Conservation (phyloP, 805 yeast species). For the Cyberlindnera nakhonratchasimensis region DNA sequence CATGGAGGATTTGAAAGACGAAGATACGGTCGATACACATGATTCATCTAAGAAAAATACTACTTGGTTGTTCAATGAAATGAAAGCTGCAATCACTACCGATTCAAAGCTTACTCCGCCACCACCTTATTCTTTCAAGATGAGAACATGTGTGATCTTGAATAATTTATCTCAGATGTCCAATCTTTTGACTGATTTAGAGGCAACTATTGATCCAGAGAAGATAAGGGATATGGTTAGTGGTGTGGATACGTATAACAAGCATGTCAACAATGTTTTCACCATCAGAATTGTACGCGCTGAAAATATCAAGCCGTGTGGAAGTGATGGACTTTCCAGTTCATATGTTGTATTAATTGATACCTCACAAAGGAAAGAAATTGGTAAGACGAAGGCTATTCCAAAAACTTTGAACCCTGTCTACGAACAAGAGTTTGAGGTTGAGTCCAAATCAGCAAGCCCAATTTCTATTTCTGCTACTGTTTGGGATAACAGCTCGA, state of each 20-base stretch:
- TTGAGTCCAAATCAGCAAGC: conserved; percentile 37
- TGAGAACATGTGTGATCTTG: conserved; percentile 69
- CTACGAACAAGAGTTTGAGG: conserved; percentile 87
- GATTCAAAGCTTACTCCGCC: conserved; percentile 36
- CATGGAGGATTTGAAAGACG: conserved; percentile 37
- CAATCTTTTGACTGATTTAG: conserved; percentile 47
- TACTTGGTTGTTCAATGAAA: conserved; percentile 47
- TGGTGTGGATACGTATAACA: conserved; percentile 16
- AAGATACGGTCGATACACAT: conserved; percentile 18
- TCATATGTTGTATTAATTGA: conserved; percentile 65
- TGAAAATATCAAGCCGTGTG: conserved; percentile 50
- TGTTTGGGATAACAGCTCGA: conserved; percentile 63
- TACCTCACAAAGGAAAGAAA: conserved; percentile 46
- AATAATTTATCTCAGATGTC: conserved; percentile 59
- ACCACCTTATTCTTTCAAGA: conserved; percentile 55
- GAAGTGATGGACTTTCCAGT: conserved; percentile 45
- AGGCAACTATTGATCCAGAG: conserved; percentile 58
- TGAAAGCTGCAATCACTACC: conserved; percentile 46
- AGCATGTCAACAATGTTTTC: conserved; percentile 48
- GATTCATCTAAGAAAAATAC: conserved; percentile 28
- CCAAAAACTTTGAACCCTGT: conserved; percentile 62
- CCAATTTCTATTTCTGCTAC: conserved; percentile 51
- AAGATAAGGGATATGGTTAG: conserved; percentile 33
- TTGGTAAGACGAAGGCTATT: conserved; percentile 69
- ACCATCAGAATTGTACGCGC: conserved; percentile 62